These are phyloP conservation scores for Alloteropsis semialata DNA, from an alignment of 176 grass and related monocot species.

Conservation along the genomic window DNA sequence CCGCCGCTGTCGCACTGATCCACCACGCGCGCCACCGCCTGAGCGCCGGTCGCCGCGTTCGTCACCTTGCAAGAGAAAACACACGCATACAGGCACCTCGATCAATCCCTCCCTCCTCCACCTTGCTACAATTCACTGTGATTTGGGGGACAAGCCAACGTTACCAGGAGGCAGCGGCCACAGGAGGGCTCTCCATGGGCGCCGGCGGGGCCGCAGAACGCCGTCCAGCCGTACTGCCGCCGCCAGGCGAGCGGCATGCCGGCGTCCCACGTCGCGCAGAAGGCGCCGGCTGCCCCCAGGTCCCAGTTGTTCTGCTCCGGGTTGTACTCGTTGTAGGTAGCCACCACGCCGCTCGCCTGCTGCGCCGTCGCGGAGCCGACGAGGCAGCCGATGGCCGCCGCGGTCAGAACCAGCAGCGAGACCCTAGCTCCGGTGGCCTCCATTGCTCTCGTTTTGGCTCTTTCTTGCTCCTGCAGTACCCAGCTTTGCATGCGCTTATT, in stretches of 20 bases:
- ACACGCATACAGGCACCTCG: too few relatives aligned
- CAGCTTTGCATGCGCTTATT: too few relatives aligned
- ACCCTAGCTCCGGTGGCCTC: background rate
- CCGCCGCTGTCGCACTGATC: background rate
- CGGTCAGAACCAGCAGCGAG: background rate
- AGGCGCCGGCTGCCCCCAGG: constrained; percentile 31
- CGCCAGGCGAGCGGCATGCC: constrained; percentile 54
- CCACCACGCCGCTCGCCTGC: background rate
- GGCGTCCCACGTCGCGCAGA: constrained; percentile 67
- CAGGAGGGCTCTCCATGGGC: constrained; percentile 24
- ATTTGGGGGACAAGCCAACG: background rate
- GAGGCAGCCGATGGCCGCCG: background rate
- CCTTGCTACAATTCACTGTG: too few relatives aligned
- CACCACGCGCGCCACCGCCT: background rate
- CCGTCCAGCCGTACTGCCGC: background rate
- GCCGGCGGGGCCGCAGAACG: constrained; percentile 58
- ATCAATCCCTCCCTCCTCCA: too few relatives aligned
- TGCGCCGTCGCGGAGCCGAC: background rate
- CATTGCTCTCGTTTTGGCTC: background rate
- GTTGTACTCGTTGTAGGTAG: background rate
- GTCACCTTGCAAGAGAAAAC: background rate
- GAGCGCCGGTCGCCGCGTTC: background rate
- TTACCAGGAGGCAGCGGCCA: background rate
- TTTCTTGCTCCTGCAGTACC: too few relatives aligned
- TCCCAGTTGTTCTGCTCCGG: constrained; percentile 30